Conservation (phyloP, 495 filamentous ascomycete genomes). For the Penicillium turbatum region DNA sequence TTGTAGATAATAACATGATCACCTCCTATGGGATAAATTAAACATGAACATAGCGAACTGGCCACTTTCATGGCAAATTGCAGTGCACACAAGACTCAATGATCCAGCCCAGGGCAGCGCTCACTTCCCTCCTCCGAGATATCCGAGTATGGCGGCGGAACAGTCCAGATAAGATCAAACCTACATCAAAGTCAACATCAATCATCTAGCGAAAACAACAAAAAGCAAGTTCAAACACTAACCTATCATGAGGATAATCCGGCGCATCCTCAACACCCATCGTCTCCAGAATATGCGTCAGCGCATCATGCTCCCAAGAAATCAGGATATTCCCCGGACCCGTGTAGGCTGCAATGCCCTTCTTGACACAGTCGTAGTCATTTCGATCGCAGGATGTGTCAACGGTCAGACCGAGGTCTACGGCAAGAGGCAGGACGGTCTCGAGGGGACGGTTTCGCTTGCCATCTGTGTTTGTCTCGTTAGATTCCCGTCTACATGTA, state of each 20-base stretch:
- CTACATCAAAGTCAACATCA: conserved; percentile 11
- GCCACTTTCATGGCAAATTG: no score
- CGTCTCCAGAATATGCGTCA: conserved; percentile 44
- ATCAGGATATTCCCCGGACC: conserved; percentile 53
- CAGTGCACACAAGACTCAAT: no score
- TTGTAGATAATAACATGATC: no score
- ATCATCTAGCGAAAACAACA: no score
- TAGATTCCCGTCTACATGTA: not conserved
- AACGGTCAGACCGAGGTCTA: conserved; percentile 47
- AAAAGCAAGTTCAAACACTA: not conserved
- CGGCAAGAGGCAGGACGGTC: conserved; percentile 49
- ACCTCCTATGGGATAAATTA: no score
- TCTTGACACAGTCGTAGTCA: conserved; percentile 43
- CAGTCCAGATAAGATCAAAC: conserved; percentile 28
- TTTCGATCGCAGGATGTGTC: conserved; percentile 49
- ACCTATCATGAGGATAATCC: conserved; percentile 34
- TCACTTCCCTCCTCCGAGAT: conserved; percentile 18
- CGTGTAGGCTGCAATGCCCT: conserved; percentile 40
- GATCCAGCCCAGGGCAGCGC: conserved; percentile 24
- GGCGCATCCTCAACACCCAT: conserved; percentile 41
- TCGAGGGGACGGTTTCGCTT: conserved; percentile 45
- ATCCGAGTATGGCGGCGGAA: conserved; percentile 20
- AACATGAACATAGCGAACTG: no score
- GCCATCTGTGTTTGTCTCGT: conserved; percentile 37
- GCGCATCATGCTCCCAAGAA: conserved; percentile 52